These are phyloP conservation scores for Glaciozyma martinii DNA, from an alignment of 768 basidiomycete genomes.

Conservation along the genomic window DNA sequence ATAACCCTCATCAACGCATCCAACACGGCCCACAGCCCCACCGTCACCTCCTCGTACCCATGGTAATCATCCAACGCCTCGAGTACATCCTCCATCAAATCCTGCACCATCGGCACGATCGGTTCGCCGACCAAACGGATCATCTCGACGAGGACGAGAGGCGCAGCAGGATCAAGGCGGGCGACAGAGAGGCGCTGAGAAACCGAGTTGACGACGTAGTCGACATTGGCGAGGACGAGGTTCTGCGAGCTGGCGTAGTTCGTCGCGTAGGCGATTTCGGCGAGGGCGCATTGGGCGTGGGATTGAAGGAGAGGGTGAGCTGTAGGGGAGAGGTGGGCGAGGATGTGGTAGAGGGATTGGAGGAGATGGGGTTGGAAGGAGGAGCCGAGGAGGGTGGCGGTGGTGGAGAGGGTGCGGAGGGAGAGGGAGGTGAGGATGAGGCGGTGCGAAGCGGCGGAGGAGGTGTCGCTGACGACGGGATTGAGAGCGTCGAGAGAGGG, in stretches of 20 bases:
- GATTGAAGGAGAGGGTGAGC: conserved; percentile 53
- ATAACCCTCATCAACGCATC: conserved; percentile 75
- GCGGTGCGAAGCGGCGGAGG: conserved; percentile 45
- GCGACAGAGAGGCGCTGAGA: conserved; percentile 65
- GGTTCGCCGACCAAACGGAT: conserved; percentile 77
- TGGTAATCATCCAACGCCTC: conserved; percentile 93
- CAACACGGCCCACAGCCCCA: conserved; percentile 78
- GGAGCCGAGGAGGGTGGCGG: conserved; percentile 61
- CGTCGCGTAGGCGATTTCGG: conserved; percentile 59
- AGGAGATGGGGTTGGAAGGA: conserved; percentile 67
- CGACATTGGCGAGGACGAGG: conserved; percentile 84
- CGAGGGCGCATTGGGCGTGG: conserved; percentile 65
- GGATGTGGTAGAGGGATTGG: conserved; percentile 69
- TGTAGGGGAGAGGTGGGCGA: conserved; percentile 74
- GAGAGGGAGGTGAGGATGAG: conserved; percentile 61
- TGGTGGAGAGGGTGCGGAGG: conserved; percentile 64
- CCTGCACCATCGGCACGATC: conserved; percentile 79
- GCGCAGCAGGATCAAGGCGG: conserved; percentile 77
- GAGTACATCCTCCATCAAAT: conserved; percentile 95
- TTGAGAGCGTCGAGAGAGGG: conserved; percentile 14
- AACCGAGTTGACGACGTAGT: conserved; percentile 86
- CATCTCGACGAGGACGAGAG: conserved; percentile 75
- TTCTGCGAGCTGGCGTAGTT: conserved; percentile 86
- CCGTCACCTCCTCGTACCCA: conserved; percentile 76
- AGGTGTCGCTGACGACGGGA: neutral